phyloP scores from a whole-genome alignment of 2,329 filamentous ascomycete species.

The Rhynchosporium secalis region DNA sequence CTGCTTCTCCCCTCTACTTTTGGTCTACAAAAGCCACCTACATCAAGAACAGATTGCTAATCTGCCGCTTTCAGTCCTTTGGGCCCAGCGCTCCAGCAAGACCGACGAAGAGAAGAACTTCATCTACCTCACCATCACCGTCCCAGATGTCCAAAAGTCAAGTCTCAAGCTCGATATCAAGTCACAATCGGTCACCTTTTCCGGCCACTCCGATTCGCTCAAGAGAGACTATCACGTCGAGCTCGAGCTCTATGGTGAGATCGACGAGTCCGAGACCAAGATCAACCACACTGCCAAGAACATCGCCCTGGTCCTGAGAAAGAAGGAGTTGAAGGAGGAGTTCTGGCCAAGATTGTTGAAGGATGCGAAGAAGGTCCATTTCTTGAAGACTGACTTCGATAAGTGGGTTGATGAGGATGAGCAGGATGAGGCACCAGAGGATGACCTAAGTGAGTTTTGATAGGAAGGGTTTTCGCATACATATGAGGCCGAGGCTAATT shows the following conservation, averaged over 20 bases:
- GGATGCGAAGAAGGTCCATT: slow-evolving; percentile 86
- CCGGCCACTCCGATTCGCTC: slow-evolving; percentile 77
- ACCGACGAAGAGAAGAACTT: slow-evolving; percentile 85
- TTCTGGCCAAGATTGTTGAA: slow-evolving; percentile 97
- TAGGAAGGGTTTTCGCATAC: background rate
- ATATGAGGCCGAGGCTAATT: slow-evolving; percentile 20
- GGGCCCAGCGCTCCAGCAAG: slow-evolving; percentile 92
- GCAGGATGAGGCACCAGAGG: slow-evolving; percentile 85
- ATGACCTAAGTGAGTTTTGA: slow-evolving; percentile 67
- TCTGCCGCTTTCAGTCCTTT: slow-evolving; percentile 66
- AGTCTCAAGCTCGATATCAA: slow-evolving; percentile 83
- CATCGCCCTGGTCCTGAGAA: slow-evolving; percentile 86
- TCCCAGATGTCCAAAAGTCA: slow-evolving; percentile 76
- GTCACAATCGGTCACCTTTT: slow-evolving; percentile 75
- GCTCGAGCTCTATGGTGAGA: slow-evolving; percentile 86
- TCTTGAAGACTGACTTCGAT: slow-evolving; percentile 98
- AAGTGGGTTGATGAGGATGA: slow-evolving; percentile 68
- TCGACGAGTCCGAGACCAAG: slow-evolving; percentile 82
- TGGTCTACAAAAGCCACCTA: background rate
- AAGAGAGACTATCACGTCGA: slow-evolving; percentile 86
- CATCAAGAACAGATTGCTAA: slow-evolving; percentile 22
- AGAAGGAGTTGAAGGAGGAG: slow-evolving; percentile 93
- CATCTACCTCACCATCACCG: slow-evolving; percentile 88
- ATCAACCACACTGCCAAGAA: slow-evolving; percentile 86
- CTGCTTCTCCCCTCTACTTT: background rate